A percentile compares a stretch with the other conserved stretches of the same genome.
phyloP scores from a whole-genome alignment of 768 basidiomycete genomes.

The Mycena latifolia region DNA sequence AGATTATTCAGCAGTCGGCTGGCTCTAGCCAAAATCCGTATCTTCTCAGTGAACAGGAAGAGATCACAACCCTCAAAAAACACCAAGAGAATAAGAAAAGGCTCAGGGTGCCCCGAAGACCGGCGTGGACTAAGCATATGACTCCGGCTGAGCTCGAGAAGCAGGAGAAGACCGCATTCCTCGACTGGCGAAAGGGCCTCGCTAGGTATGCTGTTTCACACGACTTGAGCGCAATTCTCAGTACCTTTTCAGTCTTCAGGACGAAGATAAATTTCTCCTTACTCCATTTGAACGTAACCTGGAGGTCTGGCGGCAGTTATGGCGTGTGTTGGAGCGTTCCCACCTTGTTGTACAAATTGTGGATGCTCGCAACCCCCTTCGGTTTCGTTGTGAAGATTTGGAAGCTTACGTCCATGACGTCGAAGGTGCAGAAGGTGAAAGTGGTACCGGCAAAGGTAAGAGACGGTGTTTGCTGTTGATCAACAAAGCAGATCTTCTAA shows the following conservation, averaged over 20 bases:
- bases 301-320: constrained; percentile 98
- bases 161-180: constrained; percentile 90
- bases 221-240: constrained; percentile 1
- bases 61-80: constrained; percentile 77
- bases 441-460: constrained; percentile 79
- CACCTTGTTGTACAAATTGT: constrained; percentile 96
- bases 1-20: constrained; percentile 75
- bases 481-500: constrained; percentile 96
- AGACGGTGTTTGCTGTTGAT: constrained; percentile 87
- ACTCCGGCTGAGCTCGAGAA: constrained; percentile 84
- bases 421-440: constrained; percentile 85
- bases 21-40: constrained; percentile 82
- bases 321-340: constrained; percentile 96
- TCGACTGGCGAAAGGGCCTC: constrained; percentile 93
- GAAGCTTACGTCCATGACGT: constrained; percentile 89
- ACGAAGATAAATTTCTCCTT: constrained; percentile 87
- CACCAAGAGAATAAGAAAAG: constrained; percentile 81
- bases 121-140: constrained; percentile 89
- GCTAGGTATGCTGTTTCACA: constrained; percentile 72
- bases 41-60: constrained; percentile 86
- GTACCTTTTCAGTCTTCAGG: constrained; percentile 76
- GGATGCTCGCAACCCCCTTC: constrained; percentile 94
- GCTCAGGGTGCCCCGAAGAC: constrained; percentile 90
- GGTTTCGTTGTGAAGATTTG: constrained; percentile 93
- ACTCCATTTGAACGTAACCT: constrained; percentile 98